These are phyloP conservation scores for Sordaria brevicollis DNA, from an alignment of 495 filamentous ascomycete genomes.

Conservation along the genomic window DNA sequence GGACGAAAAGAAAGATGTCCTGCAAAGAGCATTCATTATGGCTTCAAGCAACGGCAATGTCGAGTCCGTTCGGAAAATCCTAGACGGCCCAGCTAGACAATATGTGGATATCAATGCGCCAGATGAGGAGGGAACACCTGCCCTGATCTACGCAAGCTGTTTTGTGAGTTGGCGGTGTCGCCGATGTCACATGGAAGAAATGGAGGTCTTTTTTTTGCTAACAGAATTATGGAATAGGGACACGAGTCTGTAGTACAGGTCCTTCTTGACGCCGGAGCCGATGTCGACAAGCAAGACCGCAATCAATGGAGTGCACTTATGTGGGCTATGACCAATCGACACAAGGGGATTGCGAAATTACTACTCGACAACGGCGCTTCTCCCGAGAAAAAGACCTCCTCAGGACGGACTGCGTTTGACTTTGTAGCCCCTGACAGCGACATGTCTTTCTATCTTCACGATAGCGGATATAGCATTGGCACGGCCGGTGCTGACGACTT, in stretches of 20 bases:
- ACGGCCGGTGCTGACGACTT: conserved; percentile 91
- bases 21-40: conserved; percentile 88
- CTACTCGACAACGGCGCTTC: conserved; percentile 89
- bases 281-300: conserved; percentile 86
- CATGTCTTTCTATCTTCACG: conserved; percentile 86
- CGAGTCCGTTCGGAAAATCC: conserved; percentile 63
- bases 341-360: conserved; percentile 88
- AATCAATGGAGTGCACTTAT: conserved; percentile 97
- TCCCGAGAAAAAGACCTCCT: conserved; percentile 87
- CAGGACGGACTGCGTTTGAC: conserved; percentile 91
- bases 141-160: conserved; percentile 96
- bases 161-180: conserved; percentile 56
- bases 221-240: conserved; percentile 42
- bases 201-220: conserved; percentile 6
- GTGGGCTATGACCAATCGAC: conserved; percentile 99
- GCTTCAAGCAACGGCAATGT: conserved; percentile 94
- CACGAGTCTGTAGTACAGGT: conserved; percentile 83
- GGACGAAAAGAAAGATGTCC: conserved; percentile 63
- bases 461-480: conserved; percentile 86
- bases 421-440: conserved; percentile 92
- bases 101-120: conserved; percentile 83
- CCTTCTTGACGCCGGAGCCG: conserved; percentile 77
- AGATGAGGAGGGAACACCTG: conserved; percentile 90
- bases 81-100: conserved; percentile 61
- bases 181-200: conserved; percentile 1